Evolutionary conservation across 441 rosid genomes (phyloP), one percentile per base, ranked within the genome.

Genomic region (Populus hybrid): DNA sequence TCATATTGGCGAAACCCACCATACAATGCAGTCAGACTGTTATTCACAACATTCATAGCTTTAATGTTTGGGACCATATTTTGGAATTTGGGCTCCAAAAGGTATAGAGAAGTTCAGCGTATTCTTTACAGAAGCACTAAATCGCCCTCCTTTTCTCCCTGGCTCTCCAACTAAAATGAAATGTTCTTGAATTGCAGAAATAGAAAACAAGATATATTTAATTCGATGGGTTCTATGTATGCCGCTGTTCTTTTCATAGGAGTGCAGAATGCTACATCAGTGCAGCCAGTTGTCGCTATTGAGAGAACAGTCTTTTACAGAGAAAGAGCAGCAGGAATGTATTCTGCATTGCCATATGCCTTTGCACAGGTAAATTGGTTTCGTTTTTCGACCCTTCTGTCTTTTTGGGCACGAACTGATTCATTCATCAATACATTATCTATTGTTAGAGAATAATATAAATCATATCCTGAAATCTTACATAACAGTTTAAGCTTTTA

Each of bases 241-340:
- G 84, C 88, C 20, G 94, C 97, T 18, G 83, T 90, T 61, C 83
- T 92, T 35, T 94, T 90, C 81, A 75, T 93, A 20, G 99, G 97
- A 3, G 57, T 89, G 46, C 93, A 89, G 66, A 91, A 92, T 80
- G 76, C 88, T 4, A 69, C 86, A 0, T 83, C 92, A 0, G 92
- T 88, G 11, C 95, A 91, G 72, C 98, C 97, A 6, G 90, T 90
- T 34, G 97, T 94, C 57, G 87, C 90, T 18, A 82, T 90, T 10
- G 98, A 93, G 65, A 88, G 98, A 68, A 92, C 92, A 1, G 94
- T 94, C 11, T 94, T 92, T 80, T 94, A 92, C 78, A 79, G 95
- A 77, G 97, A 94, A 82, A 85, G 91, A 84, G 94, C 92, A 34
- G 97, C 98, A 8, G 92, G 97, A 76, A 91, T 94, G 94, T 94